phyloP scores from a whole-genome alignment of 164 flowering plant species.

The Vitis rupestris region DNA sequence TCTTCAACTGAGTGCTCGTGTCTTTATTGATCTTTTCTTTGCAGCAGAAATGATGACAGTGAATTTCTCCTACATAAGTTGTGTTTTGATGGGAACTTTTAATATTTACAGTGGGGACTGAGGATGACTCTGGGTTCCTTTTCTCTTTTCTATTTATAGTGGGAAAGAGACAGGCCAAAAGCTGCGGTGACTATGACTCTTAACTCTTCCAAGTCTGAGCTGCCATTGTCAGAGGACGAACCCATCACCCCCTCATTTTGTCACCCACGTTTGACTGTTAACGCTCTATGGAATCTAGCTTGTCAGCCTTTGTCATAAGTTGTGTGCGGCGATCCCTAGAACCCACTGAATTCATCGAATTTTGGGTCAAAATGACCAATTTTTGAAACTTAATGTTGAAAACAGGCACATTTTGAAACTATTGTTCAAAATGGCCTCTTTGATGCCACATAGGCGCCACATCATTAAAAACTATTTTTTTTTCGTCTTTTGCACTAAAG shows the following conservation, averaged over 20 bases:
- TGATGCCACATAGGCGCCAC: too few species aligned
- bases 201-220: conserved; percentile 7
- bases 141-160: not conserved
- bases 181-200: conserved; percentile 19
- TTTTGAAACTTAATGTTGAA: too few species aligned
- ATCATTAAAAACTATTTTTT: too few species aligned
- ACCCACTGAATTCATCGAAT: not conserved
- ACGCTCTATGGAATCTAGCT: conserved; percentile 22
- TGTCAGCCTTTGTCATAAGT: not conserved
- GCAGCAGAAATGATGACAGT: too few species aligned
- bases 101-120: conserved; percentile 3
- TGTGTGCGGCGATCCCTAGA: conserved; percentile 13
- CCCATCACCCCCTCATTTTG: conserved; percentile 6
- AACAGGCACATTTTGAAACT: too few species aligned
- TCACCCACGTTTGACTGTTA: conserved; percentile 24
- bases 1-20: too few species aligned
- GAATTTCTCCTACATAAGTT: too few species aligned
- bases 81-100: too few species aligned
- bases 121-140: not conserved
- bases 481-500: too few species aligned
- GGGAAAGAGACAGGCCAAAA: conserved; percentile 22
- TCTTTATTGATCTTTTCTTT: too few species aligned
- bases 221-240: conserved; percentile 13
- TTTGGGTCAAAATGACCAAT: too few species aligned
- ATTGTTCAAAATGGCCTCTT: too few species aligned